Conservation (phyloP, 164 flowering plant genomes). For the Vitis vinifera region DNA sequence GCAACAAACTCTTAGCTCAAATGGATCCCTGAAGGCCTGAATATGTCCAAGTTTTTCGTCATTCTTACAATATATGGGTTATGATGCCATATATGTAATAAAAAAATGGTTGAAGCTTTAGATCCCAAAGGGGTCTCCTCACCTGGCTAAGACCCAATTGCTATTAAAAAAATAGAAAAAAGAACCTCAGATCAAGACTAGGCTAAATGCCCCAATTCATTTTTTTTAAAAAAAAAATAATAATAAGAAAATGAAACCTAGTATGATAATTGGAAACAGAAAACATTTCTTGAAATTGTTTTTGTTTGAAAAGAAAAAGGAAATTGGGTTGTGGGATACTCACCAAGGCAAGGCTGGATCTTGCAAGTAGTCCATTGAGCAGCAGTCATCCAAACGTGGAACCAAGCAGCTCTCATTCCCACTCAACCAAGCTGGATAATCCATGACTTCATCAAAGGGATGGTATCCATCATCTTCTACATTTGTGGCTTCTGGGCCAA, state of each 20-base stretch:
- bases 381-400: slow-evolving; percentile 46
- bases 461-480: slow-evolving; percentile 35
- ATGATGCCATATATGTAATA: too few relatives aligned
- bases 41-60: too few relatives aligned
- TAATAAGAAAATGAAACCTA: too few relatives aligned
- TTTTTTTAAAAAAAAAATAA: too few relatives aligned
- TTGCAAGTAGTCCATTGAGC: slow-evolving; percentile 43
- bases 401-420: slow-evolving; percentile 48
- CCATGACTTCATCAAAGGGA: slow-evolving; percentile 64
- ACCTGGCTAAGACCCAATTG: too few relatives aligned
- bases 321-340: slow-evolving; percentile 12
- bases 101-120: too few relatives aligned
- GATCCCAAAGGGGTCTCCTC: too few relatives aligned
- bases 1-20: too few relatives aligned
- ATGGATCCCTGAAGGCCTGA: too few relatives aligned
- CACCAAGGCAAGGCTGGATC: slow-evolving; percentile 84
- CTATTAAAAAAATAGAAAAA: not conserved
- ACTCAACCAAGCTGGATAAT: slow-evolving; percentile 83
- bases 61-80: too few relatives aligned
- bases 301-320: too few relatives aligned
- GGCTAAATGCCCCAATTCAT: too few relatives aligned
- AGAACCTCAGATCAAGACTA: not conserved
- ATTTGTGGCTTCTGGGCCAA: slow-evolving; percentile 26
- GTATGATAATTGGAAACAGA: not conserved
- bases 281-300: not conserved